Conservation (phyloP, 169 alveolate genomes). For the Amoebophrya sp. region DNA sequence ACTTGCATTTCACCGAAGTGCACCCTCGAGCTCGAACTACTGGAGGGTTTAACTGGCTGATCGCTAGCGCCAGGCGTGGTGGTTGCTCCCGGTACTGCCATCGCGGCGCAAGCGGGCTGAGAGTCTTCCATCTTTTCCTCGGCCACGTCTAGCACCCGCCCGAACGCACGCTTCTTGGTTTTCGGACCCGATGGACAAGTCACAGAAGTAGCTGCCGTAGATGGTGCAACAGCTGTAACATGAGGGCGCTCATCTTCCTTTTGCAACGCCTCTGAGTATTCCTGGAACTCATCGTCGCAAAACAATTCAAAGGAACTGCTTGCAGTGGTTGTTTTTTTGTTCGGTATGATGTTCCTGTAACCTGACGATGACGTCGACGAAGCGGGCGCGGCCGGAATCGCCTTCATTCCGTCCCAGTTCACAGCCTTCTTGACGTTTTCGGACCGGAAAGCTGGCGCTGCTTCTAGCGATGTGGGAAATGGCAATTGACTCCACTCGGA, state of each 20-base stretch:
- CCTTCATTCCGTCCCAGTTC: not conserved
- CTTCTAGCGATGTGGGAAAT: not conserved
- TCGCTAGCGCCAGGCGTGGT: no score
- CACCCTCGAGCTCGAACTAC: no score
- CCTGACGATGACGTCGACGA: no score
- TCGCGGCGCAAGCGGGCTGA: not conserved
- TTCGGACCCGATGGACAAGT: no score
- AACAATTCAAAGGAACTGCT: not conserved
- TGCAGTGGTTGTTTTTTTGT: no score
- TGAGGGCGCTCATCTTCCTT: not conserved
- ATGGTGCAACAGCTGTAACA: not conserved
- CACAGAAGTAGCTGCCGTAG: not conserved
- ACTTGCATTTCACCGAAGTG: no score
- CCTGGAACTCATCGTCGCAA: slow-evolving; percentile 5
- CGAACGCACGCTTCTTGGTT: not conserved
- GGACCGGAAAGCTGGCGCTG: not conserved
- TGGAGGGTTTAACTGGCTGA: no score
- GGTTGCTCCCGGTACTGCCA: no score
- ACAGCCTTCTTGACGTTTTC: not conserved
- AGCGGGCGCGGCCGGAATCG: no score
- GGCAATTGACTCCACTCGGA: not conserved
- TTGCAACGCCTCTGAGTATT: not conserved
- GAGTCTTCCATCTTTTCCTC: not conserved
- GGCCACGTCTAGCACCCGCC: not conserved
- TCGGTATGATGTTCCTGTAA: no score